Percentiles rank a stretch among this genome's conserved stretches.
phyloP scores from a whole-genome alignment of 169 alveolate species.

The Cryptosporidium andersoni region DNA sequence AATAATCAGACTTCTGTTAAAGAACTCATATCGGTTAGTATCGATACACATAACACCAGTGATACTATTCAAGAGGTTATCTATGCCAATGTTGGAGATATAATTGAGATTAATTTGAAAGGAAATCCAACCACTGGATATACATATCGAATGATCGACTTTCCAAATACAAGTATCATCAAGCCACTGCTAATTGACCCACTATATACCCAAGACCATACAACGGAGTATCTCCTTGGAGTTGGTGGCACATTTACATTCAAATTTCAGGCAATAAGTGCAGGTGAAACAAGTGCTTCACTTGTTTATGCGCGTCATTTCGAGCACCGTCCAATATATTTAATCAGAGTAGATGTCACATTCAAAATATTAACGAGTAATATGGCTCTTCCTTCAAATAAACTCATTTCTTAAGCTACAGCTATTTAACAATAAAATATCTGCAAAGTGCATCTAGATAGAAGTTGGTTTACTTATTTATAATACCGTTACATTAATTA shows the following conservation, averaged over 20 bases:
- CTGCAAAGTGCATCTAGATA: too few species aligned
- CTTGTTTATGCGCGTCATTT: constrained; percentile 48
- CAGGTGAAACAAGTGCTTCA: constrained; percentile 15
- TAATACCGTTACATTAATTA: too few species aligned
- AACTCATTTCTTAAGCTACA: too few species aligned
- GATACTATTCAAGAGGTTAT: not conserved
- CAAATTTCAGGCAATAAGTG: not conserved
- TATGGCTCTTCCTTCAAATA: too few species aligned
- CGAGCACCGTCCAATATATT: constrained; percentile 2
- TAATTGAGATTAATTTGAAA: not conserved
- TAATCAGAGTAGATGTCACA: not conserved
- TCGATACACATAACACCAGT: not conserved
- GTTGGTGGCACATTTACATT: constrained; percentile 15
- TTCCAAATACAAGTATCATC: constrained; percentile 13
- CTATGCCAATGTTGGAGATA: not conserved
- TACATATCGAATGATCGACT: not conserved
- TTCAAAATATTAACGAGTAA: not conserved
- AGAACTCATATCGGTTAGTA: not conserved
- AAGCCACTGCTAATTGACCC: constrained; percentile 1
- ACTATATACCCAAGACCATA: constrained; percentile 6
- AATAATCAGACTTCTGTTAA: not conserved
- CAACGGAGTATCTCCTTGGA: constrained; percentile 1
- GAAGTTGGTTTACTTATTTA: too few species aligned
- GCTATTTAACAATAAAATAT: too few species aligned
- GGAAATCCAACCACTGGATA: constrained; percentile 69